These are phyloP conservation scores for Cytospora leucostoma DNA, from an alignment of 2,329 filamentous ascomycete species.

Conservation along the genomic window DNA sequence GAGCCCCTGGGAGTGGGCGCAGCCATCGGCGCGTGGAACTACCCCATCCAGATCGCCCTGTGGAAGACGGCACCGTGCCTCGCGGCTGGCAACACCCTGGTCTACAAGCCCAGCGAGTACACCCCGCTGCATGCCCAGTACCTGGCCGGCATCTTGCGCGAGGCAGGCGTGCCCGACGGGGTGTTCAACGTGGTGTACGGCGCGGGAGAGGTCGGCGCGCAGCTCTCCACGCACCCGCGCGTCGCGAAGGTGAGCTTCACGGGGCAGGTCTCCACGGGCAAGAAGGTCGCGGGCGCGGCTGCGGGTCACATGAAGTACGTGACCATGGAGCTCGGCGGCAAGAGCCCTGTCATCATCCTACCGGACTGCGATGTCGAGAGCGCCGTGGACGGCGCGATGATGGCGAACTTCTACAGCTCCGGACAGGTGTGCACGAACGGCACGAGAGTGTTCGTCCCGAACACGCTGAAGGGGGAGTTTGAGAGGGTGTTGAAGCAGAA, in stretches of 20 bases:
- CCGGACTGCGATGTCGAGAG: conserved; percentile 76
- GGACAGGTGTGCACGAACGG: conserved; percentile 94
- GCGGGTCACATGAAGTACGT: conserved; percentile 83
- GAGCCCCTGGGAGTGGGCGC: conserved; percentile 81
- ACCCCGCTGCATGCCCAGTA: conserved; percentile 80
- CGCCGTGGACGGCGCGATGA: conserved; percentile 88
- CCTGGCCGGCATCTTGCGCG: conserved; percentile 73
- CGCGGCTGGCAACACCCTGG: conserved; percentile 84
- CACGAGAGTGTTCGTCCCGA: conserved; percentile 81
- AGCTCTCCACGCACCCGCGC: conserved; percentile 68
- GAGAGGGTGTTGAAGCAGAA: conserved; percentile 70
- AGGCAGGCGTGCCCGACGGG: conserved; percentile 77
- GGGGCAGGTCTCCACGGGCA: conserved; percentile 80
- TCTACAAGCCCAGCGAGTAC: conserved; percentile 88
- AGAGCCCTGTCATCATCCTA: conserved; percentile 78
- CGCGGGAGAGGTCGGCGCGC: conserved; percentile 73
- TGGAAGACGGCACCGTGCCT: conserved; percentile 89
- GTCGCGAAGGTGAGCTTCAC: conserved; percentile 91
- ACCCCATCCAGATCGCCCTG: conserved; percentile 85
- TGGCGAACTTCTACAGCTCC: conserved; percentile 90
- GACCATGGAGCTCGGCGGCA: conserved; percentile 90
- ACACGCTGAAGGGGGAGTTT: conserved; percentile 64
- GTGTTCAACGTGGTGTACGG: conserved; percentile 89
- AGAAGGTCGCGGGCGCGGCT: conserved; percentile 76
- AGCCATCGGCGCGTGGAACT: conserved; percentile 90